Evolutionary conservation across 805 yeast species (phyloP).

Genomic region (Candida anglica): DNA sequence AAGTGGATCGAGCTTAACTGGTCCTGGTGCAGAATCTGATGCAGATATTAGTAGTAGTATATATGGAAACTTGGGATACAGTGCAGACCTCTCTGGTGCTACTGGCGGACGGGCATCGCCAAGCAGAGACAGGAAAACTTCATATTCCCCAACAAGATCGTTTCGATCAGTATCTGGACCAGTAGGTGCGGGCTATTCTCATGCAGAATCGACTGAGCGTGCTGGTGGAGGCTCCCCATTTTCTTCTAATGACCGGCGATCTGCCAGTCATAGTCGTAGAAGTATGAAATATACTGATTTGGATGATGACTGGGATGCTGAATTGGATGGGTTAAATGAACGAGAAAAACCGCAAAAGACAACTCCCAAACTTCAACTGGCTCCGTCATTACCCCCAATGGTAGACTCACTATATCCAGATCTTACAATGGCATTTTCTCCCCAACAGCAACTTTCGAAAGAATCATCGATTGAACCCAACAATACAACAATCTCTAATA

Average conservation of each 20-base stretch:
- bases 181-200: too few relatives aligned
- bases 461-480: too few relatives aligned
- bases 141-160: too few relatives aligned
- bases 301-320: conserved; percentile 91
- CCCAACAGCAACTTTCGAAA: conserved; percentile 8
- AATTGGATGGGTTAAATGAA: conserved; percentile 39
- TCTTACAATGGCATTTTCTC: conserved; percentile 13
- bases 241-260: neutral
- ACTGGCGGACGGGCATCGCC: too few relatives aligned
- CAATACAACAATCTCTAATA: too few relatives aligned
- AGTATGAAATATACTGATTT: conserved; percentile 54
- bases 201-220: too few relatives aligned
- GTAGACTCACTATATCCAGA: conserved; percentile 31
- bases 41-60: conserved; percentile 32
- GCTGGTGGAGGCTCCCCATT: too few relatives aligned
- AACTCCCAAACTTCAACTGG: neutral
- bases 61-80: conserved; percentile 34
- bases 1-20: too few relatives aligned
- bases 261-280: conserved; percentile 4
- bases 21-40: too few relatives aligned
- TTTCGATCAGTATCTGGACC: too few relatives aligned
- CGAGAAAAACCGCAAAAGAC: neutral
- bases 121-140: too few relatives aligned
- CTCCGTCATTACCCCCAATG: conserved; percentile 1
- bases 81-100: too few relatives aligned